Base-by-base conservation (phyloP, 1,284 basidiomycete species). In the Rhizopogon parksii region DNA sequence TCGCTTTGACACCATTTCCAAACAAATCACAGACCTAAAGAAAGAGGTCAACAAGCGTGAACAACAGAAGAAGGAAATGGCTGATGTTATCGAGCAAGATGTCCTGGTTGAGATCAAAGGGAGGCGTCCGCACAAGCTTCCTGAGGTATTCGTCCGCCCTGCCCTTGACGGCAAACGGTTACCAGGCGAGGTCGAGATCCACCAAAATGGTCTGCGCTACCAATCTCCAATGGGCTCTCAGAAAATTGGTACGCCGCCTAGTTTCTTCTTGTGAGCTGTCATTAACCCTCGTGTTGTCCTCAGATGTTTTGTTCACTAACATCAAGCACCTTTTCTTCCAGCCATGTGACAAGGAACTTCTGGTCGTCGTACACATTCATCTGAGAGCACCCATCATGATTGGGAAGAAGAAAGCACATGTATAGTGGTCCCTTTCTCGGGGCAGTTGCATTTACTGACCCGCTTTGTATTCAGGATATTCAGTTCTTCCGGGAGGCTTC, bases 271-370 rank as follows among this genome's bases (percentile, higher is more conserved):
- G 17, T 35, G 6, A 9, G n/a, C 19, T 39, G 48, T 17, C 4
- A 7, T 46, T 37, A 50, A 53, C 30, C 12, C 7, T 19, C 17
- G 21, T 24, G 4, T 2, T n/a, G 42, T 9, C 27, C 39, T 9
- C 60, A 95, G 93, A 97, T 66, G 79, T 99, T 17, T 77, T 98
- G 11, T 99, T 98, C 75, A 88, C 83, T 73, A 99, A 99, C 68
- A 88, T 99, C 74, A 97, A 96, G 71, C 96, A 99, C 69, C 76
- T 99, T 21, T 97, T 99, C 75, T 99, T 98, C 82, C 96, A 98
- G 67, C 95, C 96, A 5, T 98, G 95, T 64, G 96, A 99, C 60
- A 88, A 93, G 61, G 96, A 99, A 69, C 74, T 99, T 40, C 80
- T 98, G 53, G 95, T 97, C 47, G 88, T 99, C 53, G 82, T 98